Evolutionary conservation across 2,329 filamentous ascomycete species (phyloP), one percentile per base, ranked within the genome.

Genomic region (Leptosphaerulina australis): DNA sequence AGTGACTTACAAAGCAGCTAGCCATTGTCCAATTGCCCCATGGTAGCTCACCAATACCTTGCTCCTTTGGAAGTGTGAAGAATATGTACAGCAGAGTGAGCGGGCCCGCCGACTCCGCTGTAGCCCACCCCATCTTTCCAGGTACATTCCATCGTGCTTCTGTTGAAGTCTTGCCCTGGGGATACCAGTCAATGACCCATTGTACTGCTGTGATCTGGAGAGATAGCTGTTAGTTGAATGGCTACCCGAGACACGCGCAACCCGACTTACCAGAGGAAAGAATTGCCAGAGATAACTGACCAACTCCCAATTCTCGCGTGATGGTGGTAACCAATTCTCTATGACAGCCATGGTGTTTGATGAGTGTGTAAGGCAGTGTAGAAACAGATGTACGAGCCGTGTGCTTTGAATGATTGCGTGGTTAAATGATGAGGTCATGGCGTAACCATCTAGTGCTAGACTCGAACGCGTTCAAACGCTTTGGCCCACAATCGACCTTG

Each of bases 131-230:
- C 56, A 90, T 77, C 63, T 89, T 90, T 54, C 94, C 94, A 1
- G 92, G 90, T n/a, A 97, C 74, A 75, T 99, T 99, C 69, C 94
- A 78, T 10, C 76, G 76, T 63, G 88, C 91, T 3, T 80, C 68
- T 14, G 85, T 81, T 3, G 91, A 96, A 2, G 92, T 96, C 76
- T 97, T 97, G 71, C 94, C 94, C 78, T 93, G 91, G 40, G 90
- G 90, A 72, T 97, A 94, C 82, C 84, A 96, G 46, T 84, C 81
- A 47, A 86, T 51, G 12, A 72, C 14, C 87, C 88, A 95, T 83
- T 96, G 91, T 17, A 83, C 41, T 1, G 84, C 81, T 0, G 86
- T 86, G 56, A 91, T 67, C 91, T 96, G 35, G 14, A n/a, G 10
- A 15, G 22, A 56, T 44, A 35, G 11, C 26, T 14, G 22, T 31